phyloP scores from a whole-genome alignment of 192 early-diverging fungal species.

The Entomortierella chlamydospora region DNA sequence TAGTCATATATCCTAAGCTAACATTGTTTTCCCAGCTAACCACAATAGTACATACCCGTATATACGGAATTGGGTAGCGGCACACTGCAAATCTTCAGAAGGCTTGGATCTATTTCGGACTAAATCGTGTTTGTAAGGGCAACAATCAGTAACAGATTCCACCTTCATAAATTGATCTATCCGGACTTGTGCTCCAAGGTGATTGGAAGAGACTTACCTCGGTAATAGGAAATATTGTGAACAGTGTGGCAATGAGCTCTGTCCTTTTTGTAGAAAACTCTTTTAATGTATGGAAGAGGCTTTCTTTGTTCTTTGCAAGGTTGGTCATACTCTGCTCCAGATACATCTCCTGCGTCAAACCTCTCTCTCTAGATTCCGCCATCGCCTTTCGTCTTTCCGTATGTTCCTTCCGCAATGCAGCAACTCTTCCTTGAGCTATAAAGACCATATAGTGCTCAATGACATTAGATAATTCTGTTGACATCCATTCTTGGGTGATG shows the following conservation, averaged over 20 bases:
- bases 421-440: constrained; percentile 49
- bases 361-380: constrained; percentile 50
- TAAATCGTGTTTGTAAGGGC: constrained; percentile 5
- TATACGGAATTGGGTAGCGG: constrained; percentile 70
- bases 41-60: constrained; percentile 26
- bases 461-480: too few relatives aligned
- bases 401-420: constrained; percentile 37
- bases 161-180: too few relatives aligned
- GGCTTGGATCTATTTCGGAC: constrained; percentile 56
- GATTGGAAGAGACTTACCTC: constrained; percentile 47
- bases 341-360: constrained; percentile 57
- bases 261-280: constrained; percentile 52
- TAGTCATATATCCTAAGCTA: background rate
- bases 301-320: constrained; percentile 55
- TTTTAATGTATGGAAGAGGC: constrained; percentile 53
- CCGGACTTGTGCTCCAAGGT: background rate
- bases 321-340: constrained; percentile 59
- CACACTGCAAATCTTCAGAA: constrained; percentile 61
- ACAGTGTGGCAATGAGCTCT: constrained; percentile 68
- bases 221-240: constrained; percentile 69
- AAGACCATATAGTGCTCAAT: too few relatives aligned
- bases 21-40: background rate
- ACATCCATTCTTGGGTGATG: too few relatives aligned
- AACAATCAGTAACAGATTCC: background rate
- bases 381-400: constrained; percentile 46